Evolutionary conservation across 106 monocot genomes (phyloP), one percentile per base, ranked within the genome.

Genomic region (Platanthera guangdongensis): DNA sequence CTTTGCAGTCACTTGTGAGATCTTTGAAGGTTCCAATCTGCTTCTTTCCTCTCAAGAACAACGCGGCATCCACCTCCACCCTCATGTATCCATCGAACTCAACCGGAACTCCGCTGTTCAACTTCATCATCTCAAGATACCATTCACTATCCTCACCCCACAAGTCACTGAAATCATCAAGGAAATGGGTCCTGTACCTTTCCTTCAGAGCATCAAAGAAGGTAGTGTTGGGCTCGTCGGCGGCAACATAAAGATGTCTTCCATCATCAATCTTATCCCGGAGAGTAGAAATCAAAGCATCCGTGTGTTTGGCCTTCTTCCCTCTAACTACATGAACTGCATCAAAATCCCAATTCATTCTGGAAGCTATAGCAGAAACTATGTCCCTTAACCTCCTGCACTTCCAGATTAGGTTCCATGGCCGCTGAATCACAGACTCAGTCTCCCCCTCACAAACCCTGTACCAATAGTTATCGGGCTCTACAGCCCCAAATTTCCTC

Each of bases 401-500:
- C 71, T 88, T 88, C 88, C 92, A 88, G n/a, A 95, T 74, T 4
- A 89, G 82, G 47, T 91, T 75, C 93, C 90, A 90, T 22, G 92
- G 92, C 1, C 90, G 77, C 71, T 83, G 90, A 64, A 96, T 87
- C 51, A 87, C 80, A 3, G 87, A 80, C 78, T 93, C 88, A 0
- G 85, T 87, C 82, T 96, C 95, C 9, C 95, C 92, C 69, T 96
- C 92, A 16, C 95, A 96, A 8, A 96, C 95, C 50, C 86, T 65
- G 81, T 96, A 96, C 95, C 95, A 96, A 73, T 93, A 96, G 67
- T 96, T 96, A 32, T 93, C 95, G 0, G 95, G 95, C 84, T 96
- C 93, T 12, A 96, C 90, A 0, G 72, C 73, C 3, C 93, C 95
- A 51, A 96, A 96, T 73, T 93, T 96, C 76, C 95, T 83, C 87